Percentiles rank a stretch among this genome's conserved stretches.
Conservation (phyloP, 164 flowering plant genomes). For the Magnolia kwangsiensis region DNA sequence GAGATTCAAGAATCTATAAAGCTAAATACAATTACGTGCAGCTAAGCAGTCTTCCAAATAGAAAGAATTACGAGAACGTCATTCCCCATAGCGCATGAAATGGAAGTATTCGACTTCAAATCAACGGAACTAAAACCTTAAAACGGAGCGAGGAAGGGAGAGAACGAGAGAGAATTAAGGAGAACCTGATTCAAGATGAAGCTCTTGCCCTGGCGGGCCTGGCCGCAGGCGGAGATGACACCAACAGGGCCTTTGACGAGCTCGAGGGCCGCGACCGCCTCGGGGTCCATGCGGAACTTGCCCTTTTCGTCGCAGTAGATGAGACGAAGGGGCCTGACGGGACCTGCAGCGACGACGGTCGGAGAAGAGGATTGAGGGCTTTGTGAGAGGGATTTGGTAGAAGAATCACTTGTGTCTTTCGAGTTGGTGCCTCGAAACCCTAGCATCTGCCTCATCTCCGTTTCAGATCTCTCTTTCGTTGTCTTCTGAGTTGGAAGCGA, state of each 20-base stretch:
- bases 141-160: too few species aligned
- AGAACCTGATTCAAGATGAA: constrained; percentile 89
- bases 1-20: too few species aligned
- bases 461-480: neutral
- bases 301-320: constrained; percentile 92
- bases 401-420: constrained; percentile 19
- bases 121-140: too few species aligned
- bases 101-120: too few species aligned
- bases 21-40: too few species aligned
- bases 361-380: constrained; percentile 18
- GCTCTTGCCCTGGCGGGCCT: constrained; percentile 98
- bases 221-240: constrained; percentile 94
- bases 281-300: constrained; percentile 94
- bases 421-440: constrained; percentile 36
- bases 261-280: constrained; percentile 84
- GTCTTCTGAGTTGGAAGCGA: neutral
- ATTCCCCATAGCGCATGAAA: too few species aligned
- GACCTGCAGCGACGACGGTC: constrained; percentile 42
- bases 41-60: too few species aligned
- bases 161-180: neutral
- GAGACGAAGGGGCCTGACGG: constrained; percentile 81
- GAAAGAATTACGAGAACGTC: too few species aligned
- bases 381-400: constrained; percentile 20
- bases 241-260: constrained; percentile 92
- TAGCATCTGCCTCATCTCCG: constrained; percentile 32